Conservation (phyloP, 495 filamentous ascomycete species). For the Penicillium silybi region DNA sequence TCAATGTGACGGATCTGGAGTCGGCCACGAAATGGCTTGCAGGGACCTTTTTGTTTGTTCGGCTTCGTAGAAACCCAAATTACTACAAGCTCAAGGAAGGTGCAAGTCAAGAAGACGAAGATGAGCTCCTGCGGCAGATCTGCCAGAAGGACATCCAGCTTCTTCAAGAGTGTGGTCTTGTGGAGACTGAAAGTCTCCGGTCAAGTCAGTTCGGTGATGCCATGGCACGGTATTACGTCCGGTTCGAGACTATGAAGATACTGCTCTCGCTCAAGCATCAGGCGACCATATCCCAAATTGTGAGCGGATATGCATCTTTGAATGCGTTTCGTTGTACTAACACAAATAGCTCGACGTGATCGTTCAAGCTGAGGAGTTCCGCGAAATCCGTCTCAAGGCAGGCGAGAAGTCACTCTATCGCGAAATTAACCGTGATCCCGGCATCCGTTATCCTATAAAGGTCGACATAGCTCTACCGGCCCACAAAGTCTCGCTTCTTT, state of each 20-base stretch:
- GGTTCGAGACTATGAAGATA: constrained; percentile 84
- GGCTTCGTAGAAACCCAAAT: constrained; percentile 72
- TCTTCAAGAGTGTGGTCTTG: constrained; percentile 58
- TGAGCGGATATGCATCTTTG: constrained; percentile 36
- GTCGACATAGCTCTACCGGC: constrained; percentile 64
- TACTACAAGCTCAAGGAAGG: constrained; percentile 72
- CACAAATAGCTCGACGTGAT: constrained; percentile 55
- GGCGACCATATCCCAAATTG: constrained; percentile 65
- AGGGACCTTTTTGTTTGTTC: constrained; percentile 83
- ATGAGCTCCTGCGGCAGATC: constrained; percentile 72
- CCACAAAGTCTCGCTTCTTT: constrained; percentile 85
- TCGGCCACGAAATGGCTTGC: constrained; percentile 80
- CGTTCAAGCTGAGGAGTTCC: constrained; percentile 73
- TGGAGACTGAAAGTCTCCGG: constrained; percentile 50
- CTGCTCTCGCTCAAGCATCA: constrained; percentile 60
- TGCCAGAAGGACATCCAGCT: constrained; percentile 74
- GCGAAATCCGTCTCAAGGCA: constrained; percentile 68
- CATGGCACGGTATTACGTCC: constrained; percentile 91
- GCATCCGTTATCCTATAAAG: constrained; percentile 75
- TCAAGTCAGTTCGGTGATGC: constrained; percentile 79
- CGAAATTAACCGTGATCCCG: constrained; percentile 70
- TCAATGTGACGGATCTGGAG: constrained; percentile 65
- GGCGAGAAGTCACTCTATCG: constrained; percentile 75
- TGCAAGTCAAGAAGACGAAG: constrained; percentile 48
- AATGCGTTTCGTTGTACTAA: constrained; percentile 26